Evolutionary conservation across 164 flowering plant species (phyloP).

Genomic region (Houttuynia cordata): DNA sequence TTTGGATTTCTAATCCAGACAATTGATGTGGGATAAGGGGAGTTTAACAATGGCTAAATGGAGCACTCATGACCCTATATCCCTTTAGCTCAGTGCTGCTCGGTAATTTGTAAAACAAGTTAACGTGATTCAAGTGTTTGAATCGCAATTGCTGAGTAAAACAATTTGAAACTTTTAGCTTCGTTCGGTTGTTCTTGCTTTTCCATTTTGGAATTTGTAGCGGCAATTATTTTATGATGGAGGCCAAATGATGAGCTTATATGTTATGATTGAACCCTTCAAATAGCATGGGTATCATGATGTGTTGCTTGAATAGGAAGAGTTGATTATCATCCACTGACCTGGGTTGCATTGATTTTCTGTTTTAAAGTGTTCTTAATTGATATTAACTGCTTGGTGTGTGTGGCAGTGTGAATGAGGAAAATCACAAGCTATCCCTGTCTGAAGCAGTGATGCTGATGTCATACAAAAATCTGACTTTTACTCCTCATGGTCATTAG

Average conservation of each 20-base stretch:
- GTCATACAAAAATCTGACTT: neutral
- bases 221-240: neutral
- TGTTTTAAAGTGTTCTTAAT: neutral
- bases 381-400: neutral
- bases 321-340: neutral
- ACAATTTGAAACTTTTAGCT: too few relatives aligned
- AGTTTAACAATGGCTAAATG: too few relatives aligned
- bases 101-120: too few relatives aligned
- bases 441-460: neutral
- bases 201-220: too few relatives aligned
- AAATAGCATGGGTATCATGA: neutral
- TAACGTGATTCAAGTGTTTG: too few relatives aligned
- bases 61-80: too few relatives aligned
- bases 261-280: neutral
- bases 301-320: constrained; percentile 1
- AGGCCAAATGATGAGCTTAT: constrained; percentile 1
- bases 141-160: too few relatives aligned
- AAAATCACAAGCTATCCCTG: constrained; percentile 1
- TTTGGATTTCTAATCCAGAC: too few relatives aligned
- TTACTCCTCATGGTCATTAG: neutral
- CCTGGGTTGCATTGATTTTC: neutral
- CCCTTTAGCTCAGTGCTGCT: too few relatives aligned
- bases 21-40: too few relatives aligned
- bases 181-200: too few relatives aligned
- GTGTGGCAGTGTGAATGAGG: neutral